Conservation (phyloP, 1,284 basidiomycete species). For the Athelia sp. region DNA sequence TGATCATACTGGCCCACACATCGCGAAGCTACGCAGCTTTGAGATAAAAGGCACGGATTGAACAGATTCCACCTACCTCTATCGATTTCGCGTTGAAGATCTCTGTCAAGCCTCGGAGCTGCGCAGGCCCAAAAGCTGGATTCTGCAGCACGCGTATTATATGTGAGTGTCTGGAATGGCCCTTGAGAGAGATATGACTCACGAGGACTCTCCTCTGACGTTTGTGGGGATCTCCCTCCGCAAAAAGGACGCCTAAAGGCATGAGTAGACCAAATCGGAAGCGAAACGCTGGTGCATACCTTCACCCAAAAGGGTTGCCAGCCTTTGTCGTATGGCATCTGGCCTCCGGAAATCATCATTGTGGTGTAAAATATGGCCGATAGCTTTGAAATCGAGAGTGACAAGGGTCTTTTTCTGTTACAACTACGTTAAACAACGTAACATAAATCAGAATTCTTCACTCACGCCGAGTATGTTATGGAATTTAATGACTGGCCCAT, state of each 20-base stretch:
- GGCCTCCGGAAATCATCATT: slow-evolving; percentile 3
- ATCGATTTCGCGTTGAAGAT: background rate
- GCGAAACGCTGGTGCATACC: background rate
- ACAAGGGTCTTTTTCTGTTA: slow-evolving; percentile 22
- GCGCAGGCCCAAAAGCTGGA: slow-evolving; percentile 1
- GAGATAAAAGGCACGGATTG: background rate
- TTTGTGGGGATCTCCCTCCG: background rate
- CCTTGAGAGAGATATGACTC: too few relatives aligned
- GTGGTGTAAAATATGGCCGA: slow-evolving; percentile 3
- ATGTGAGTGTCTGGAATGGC: too few relatives aligned
- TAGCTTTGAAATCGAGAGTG: slow-evolving; percentile 4
- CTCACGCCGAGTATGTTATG: slow-evolving; percentile 36
- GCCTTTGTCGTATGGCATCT: background rate
- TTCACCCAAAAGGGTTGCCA: background rate
- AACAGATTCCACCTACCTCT: background rate
- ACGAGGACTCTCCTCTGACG: background rate
- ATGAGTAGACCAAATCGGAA: background rate
- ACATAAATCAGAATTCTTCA: background rate
- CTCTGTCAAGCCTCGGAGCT: background rate
- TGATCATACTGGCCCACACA: background rate
- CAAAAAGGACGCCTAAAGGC: background rate
- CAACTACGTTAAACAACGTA: background rate
- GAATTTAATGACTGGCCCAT: slow-evolving; percentile 48
- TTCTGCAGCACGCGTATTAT: background rate
- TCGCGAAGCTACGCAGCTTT: background rate